Evolutionary conservation across 2,329 filamentous ascomycete species (phyloP), one percentile per base, ranked within the genome.

Genomic region (Stemphylium beticola): DNA sequence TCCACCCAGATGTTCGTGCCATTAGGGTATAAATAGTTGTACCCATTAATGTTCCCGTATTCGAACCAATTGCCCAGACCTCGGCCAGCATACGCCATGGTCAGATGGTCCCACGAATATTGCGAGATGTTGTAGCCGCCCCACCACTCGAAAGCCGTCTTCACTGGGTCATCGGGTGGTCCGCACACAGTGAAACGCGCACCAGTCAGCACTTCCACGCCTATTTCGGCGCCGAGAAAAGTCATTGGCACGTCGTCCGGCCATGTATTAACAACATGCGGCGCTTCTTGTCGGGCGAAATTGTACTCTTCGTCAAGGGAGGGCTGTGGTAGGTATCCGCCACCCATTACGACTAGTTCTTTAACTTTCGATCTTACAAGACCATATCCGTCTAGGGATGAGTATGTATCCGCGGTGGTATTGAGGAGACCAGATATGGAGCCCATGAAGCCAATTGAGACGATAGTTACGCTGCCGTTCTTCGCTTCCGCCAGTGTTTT

Each of bases 321-420:
- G 7, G 20, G 37, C 12, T 41, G 36, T 14, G 73, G 74, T 0
- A 81, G 80, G 50, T 82, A 84, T 6, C 53, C 66, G 11, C 82
- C 82, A 20, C 82, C 82, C 81, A 83, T 83, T 5, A 84, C 62
- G 2, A 83, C 78, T 1, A 84, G 71, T 62, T 84, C 77, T 1
- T 66, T 63, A 2, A 84, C 80, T 58, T 83, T 83, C 9, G 57
- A 49, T 1, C 68, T 56, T 18, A 83, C 57, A 2, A 84, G 76
- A 8, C 74, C 74, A 1, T 61, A 66, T 0, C 82, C 81, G 8
- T 65, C 55, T 10, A 82, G 71, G 8, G 65, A 38, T 0, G 78
- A 79, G 53, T 74, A 65, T 0, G 37, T 33, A 56, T 83, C 81
- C 0, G 74, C 65, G 0, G 74, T 71, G 12, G 80, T 81, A 56